These are phyloP conservation scores for Wilcoxina mikolae DNA, from an alignment of 495 filamentous ascomycete genomes.

Conservation along the genomic window DNA sequence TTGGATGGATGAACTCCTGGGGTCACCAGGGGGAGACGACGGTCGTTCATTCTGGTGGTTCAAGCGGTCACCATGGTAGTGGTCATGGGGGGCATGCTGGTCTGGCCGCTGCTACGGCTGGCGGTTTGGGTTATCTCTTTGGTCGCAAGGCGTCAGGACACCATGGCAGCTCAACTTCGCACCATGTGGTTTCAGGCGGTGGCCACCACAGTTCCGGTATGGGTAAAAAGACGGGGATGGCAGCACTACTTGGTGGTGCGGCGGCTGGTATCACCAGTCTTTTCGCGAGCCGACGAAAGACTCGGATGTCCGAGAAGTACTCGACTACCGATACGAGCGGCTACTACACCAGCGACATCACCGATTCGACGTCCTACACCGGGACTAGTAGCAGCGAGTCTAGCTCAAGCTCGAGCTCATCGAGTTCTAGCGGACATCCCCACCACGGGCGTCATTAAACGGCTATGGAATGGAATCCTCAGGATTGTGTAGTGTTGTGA, in stretches of 20 bases:
- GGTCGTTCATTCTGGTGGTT: constrained; percentile 7
- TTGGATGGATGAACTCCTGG: constrained; percentile 16
- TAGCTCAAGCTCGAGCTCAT: constrained; percentile 17
- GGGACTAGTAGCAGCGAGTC: constrained; percentile 16
- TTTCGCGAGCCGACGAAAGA: constrained; percentile 14
- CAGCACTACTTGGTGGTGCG: constrained; percentile 26
- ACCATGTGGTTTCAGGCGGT: constrained; percentile 4
- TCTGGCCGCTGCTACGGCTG: constrained; percentile 15
- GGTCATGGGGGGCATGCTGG: constrained; percentile 2
- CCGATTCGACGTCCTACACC: constrained; percentile 9
- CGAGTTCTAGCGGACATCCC: constrained; percentile 9
- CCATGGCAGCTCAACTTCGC: neutral
- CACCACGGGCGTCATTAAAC: constrained; percentile 7
- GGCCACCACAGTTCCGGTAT: constrained; percentile 10
- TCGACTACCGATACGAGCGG: constrained; percentile 17
- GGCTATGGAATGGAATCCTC: constrained; percentile 4
- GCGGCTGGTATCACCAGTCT: constrained; percentile 24
- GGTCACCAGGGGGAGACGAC: constrained; percentile 11
- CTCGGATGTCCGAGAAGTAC: constrained; percentile 21
- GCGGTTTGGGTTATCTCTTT: constrained; percentile 18
- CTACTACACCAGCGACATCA: constrained; percentile 14
- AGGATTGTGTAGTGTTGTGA: neutral
- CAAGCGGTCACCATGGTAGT: neutral
- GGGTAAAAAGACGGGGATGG: constrained; percentile 12
- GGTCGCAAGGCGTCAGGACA: constrained; percentile 13